Base-by-base conservation (phyloP, 2,329 filamentous ascomycete genomes). In the Ophiostoma pallidulum region DNA sequence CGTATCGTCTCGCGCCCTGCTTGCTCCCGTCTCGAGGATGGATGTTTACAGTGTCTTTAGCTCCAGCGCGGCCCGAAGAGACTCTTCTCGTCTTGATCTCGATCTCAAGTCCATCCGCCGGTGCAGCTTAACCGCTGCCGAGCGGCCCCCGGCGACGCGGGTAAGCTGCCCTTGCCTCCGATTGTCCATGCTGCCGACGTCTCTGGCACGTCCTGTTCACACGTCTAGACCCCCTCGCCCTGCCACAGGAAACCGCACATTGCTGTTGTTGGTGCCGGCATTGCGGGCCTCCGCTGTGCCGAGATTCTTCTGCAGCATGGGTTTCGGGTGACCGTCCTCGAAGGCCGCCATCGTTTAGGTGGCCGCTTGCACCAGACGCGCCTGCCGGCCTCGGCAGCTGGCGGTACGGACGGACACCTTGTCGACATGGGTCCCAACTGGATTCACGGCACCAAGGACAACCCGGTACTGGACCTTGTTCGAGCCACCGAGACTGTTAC, bases 371-470 rank as follows among this genome's bases (percentile, higher is more conserved):
- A 71, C 47, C 77, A 80, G 56, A 63, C 68, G 43, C 61, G 58
- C 19, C 64, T 80, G 4, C 62, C 65, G 13, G 32, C 22, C 3
- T 9, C 19, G 4, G 4, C 19, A 4, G 8, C 32, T 22, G n/a
- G 14, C 14, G 16, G 10, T 3, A 8, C 10, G 4, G 5, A 33
- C 14, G 19, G 18, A 0, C 64, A 67, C 26, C 54, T 69, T 8
- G 69, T 77, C n/a, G 77, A 80, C 54, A 62, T 75, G 28, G 84
- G 84, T 0, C 81, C 84, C n/a, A 89, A 88, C 57, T 89, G 84
- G 84, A 86, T 89, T 44, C 84, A 89, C 51, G 84, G 84, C 29
- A 86, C 81, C 6, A 68, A 76, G 1, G 71, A 80, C 52, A 89
- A 88, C 57, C 81, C 84, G 0, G 84, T 87, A 14, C 62, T 82